Percentiles rank a stretch among this genome's conserved stretches.
Conservation (phyloP, 1,139 yeast species). For the Lodderomyces oxycetoniae region DNA sequence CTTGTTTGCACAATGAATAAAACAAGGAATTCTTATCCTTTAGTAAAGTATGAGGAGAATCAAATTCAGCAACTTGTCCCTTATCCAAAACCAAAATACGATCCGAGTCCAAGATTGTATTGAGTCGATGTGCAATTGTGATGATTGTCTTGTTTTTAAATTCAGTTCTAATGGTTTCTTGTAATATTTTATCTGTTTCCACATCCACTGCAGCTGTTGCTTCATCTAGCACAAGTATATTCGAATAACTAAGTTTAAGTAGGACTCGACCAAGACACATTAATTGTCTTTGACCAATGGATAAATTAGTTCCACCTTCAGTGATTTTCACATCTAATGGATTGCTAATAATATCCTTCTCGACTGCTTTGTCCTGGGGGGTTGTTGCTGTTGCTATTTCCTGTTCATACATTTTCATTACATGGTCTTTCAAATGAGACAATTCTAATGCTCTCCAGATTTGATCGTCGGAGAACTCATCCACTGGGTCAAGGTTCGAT, state of each 20-base stretch:
- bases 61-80: conserved; percentile 86
- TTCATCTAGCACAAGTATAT: conserved; percentile 56
- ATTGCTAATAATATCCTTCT: conserved; percentile 26
- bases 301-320: conserved; percentile 35
- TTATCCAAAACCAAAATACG: conserved; percentile 79
- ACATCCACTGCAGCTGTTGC: conserved; percentile 98
- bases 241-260: conserved; percentile 47
- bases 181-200: conserved; percentile 84
- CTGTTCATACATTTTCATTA: conserved; percentile 51
- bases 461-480: conserved; percentile 62
- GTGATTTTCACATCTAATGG: conserved; percentile 61
- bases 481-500: conserved; percentile 84
- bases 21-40: conserved; percentile 66
- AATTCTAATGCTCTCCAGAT: conserved; percentile 83
- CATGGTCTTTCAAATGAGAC: conserved; percentile 78
- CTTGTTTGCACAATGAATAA: conserved; percentile 72
- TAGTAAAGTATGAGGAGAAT: conserved; percentile 66
- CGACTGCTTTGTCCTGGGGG: conserved; percentile 8
- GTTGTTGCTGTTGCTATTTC: not conserved
- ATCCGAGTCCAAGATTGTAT: conserved; percentile 90
- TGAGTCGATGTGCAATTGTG: conserved; percentile 92
- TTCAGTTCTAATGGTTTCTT: conserved; percentile 79
- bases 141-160: conserved; percentile 85
- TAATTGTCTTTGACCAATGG: conserved; percentile 36
- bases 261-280: conserved; percentile 36